phyloP scores from a whole-genome alignment of 1,139 yeast genomes.

The Scheffersomyces cryptocercus region DNA sequence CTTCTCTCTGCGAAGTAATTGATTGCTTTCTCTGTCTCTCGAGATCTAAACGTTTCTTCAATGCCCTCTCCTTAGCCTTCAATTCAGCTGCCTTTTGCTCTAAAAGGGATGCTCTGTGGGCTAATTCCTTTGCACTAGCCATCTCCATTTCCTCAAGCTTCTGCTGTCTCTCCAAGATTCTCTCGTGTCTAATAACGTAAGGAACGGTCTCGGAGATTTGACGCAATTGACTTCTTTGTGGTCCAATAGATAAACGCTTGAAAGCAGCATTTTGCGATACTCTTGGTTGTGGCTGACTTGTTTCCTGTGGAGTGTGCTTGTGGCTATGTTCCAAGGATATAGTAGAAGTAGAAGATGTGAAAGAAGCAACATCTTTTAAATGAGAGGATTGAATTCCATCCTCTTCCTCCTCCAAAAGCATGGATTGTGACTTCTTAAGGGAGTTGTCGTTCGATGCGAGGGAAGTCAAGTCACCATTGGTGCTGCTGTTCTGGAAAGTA shows the following conservation, averaged over 20 bases:
- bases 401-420: constrained; percentile 37
- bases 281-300: constrained; percentile 1
- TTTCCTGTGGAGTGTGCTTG: constrained; percentile 1
- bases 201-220: constrained; percentile 82
- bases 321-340: constrained; percentile 19
- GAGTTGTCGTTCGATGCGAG: constrained; percentile 12
- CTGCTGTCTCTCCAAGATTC: constrained; percentile 71
- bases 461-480: constrained; percentile 4
- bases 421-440: constrained; percentile 30
- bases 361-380: constrained; percentile 29
- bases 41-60: constrained; percentile 42
- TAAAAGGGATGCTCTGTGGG: constrained; percentile 70
- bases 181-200: constrained; percentile 73
- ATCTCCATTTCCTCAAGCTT: constrained; percentile 77
- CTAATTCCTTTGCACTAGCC: constrained; percentile 72
- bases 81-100: constrained; percentile 75
- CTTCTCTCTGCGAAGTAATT: constrained; percentile 1
- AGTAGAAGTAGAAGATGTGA: constrained; percentile 35
- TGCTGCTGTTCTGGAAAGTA: constrained; percentile 8
- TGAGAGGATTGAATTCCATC: constrained; percentile 30
- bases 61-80: constrained; percentile 61
- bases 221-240: constrained; percentile 68
- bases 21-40: constrained; percentile 15
- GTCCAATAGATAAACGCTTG: constrained; percentile 57
- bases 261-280: constrained; percentile 44